Conservation (phyloP, 169 alveolate genomes). For the Perkinsus olseni region DNA sequence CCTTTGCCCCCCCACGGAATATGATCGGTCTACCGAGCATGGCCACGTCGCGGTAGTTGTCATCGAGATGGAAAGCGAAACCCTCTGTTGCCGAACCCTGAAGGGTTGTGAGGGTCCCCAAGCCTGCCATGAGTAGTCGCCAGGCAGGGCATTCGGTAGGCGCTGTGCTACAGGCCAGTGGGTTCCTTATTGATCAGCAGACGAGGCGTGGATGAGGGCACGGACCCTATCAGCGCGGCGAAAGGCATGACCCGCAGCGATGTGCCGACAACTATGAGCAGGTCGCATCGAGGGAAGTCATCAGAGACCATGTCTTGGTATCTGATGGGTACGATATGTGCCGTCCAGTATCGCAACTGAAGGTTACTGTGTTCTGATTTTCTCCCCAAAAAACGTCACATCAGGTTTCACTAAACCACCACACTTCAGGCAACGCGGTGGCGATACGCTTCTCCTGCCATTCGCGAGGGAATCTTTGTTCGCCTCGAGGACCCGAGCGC, state of each 20-base stretch:
- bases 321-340: conserved; percentile 34
- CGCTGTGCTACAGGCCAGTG: neutral
- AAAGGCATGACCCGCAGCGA: conserved; percentile 62
- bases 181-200: conserved; percentile 35
- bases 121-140: neutral
- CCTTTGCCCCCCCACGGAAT: neutral
- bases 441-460: conserved; percentile 33
- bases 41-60: neutral
- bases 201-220: conserved; percentile 34
- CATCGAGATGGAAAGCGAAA: neutral
- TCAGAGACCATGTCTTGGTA: conserved; percentile 28
- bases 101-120: neutral
- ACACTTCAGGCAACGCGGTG: conserved; percentile 51
- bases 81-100: neutral
- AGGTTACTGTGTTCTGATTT: neutral
- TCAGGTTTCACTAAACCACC: conserved; percentile 62
- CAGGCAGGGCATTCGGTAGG: neutral
- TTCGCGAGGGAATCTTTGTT: neutral
- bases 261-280: conserved; percentile 63
- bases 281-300: conserved; percentile 41
- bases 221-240: conserved; percentile 36
- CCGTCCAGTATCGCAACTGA: neutral
- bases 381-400: conserved; percentile 69
- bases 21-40: neutral
- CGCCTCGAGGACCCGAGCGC: neutral